Evolutionary conservation across 352 stramenopile genomes (phyloP), one percentile per base, ranked within the genome.

Genomic region (Pythium aristosporum): DNA sequence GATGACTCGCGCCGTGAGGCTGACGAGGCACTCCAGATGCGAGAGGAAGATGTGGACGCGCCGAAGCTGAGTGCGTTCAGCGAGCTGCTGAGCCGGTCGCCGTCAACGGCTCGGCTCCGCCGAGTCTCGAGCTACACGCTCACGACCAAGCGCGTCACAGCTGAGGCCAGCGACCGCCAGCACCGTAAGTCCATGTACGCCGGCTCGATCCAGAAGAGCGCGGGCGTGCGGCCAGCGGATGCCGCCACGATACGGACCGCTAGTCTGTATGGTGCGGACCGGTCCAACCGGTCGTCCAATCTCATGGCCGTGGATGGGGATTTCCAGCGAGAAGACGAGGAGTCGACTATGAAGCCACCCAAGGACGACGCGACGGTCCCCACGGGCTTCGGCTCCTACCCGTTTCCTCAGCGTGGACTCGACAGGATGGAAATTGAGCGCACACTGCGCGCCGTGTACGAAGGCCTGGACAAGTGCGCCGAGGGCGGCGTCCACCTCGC

Each of bases 31-130:
- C 62, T 93, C 0, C 51, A 63, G 25, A 93, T 93, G 82, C 74
- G 84, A 3, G 84, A 93, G 74, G 84, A 93, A 75, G 84, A 93
- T 30, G 56, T 79, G 1, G 67, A 88, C 44, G 76, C 76, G 42
- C 77, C 68, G 6, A 82, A 77, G 28, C 70, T 67, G 18, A 77
- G 71, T 5, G 43, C 88, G 4, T 89, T 87, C 49, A 72, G 59
- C 25, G 73, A 87, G 39, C 36, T 82, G 23, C 46, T 65, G 32
- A 41, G 63, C 43, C 50, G 52, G 2, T 71, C 52, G 8, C 62
- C 67, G 34, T 49, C 54, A 0, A 44, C 54, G 0, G 21, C 54
- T 8, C 63, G 52, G 15, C 23, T 37, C 6, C 56, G 60, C 3
- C 67, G 51, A 41, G 58, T 44, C 6, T 72, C 72, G 10, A 74